Base-by-base conservation (phyloP, 1,139 yeast species). In the Debaryomycetaceae sp. region DNA sequence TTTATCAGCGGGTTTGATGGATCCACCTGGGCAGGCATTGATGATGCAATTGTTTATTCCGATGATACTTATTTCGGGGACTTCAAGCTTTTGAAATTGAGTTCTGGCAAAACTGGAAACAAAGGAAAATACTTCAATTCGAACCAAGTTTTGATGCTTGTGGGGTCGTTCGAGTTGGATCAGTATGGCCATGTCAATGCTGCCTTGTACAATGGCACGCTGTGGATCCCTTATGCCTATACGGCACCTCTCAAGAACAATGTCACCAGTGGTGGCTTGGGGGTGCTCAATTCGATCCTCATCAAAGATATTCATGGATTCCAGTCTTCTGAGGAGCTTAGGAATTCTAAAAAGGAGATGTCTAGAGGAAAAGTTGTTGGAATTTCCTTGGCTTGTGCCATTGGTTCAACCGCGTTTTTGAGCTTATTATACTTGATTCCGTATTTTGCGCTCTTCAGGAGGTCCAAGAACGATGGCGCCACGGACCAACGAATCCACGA, bases 381-480 rank as follows among this genome's bases (percentile, higher is more conserved):
- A 19, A 77, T 91, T 23, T 82, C 95, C 0, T 69, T 88, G 35
- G 97, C 96, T 0, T 73, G 91, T 48, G 89, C 97, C 0, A 55
- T 91, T 25, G 95, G 91, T 1, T 76, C 96, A 2, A 75, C 89
- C 28, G 63, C 80, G 8, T 51, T 84, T 2, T 53, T 89, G 32
- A 83, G 91, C 17, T 59, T 76, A 17, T 51, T 77, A 26, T 88
- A 83, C 37, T 63, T 82, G 10, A 51, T 77, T 4, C 70, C 81
- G 4, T 65, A 71, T 36, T 65, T 65, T 49, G 62, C 65, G 29
- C 63, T 71, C 29, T 71, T 61, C 62, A 66, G 58, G 51, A 61
- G 44, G 58, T 53, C 64, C 65, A 46, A 59, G 56, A 58, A 58
- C 16, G 46, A 44, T 20, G 44, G 45, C 11, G 52, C 41, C 34